Evolutionary conservation across 2,329 filamentous ascomycete genomes (phyloP).

Genomic region (Cercospora sojina): DNA sequence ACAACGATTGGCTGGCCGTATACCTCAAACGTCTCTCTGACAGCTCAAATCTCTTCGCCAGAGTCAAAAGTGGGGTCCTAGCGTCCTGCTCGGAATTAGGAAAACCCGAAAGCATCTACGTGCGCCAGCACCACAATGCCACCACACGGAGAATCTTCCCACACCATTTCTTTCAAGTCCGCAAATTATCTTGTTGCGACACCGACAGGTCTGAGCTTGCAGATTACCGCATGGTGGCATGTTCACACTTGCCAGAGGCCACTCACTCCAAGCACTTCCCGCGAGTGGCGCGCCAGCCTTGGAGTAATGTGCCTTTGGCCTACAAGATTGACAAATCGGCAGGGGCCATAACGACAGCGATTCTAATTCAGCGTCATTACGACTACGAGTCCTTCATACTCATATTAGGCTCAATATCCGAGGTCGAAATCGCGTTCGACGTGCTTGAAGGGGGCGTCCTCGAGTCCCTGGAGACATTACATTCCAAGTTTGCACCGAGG

Average conservation of each 20-base stretch:
- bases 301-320: background rate
- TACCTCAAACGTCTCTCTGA: background rate
- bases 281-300: background rate
- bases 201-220: background rate
- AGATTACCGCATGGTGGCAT: background rate
- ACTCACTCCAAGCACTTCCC: background rate
- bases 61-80: background rate
- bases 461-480: background rate
- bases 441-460: background rate
- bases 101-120: background rate
- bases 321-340: background rate
- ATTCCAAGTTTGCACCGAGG: background rate
- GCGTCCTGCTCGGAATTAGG: background rate
- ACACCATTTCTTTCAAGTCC: background rate
- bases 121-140: background rate
- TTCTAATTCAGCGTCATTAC: background rate
- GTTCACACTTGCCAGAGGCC: background rate
- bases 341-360: background rate
- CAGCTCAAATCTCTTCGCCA: background rate
- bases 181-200: background rate
- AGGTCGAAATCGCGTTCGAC: background rate
- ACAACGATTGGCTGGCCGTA: background rate
- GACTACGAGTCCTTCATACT: background rate
- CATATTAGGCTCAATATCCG: background rate
- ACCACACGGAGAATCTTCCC: background rate